phyloP scores from a whole-genome alignment of 768 basidiomycete species.

The Antrodiella citrinella region DNA sequence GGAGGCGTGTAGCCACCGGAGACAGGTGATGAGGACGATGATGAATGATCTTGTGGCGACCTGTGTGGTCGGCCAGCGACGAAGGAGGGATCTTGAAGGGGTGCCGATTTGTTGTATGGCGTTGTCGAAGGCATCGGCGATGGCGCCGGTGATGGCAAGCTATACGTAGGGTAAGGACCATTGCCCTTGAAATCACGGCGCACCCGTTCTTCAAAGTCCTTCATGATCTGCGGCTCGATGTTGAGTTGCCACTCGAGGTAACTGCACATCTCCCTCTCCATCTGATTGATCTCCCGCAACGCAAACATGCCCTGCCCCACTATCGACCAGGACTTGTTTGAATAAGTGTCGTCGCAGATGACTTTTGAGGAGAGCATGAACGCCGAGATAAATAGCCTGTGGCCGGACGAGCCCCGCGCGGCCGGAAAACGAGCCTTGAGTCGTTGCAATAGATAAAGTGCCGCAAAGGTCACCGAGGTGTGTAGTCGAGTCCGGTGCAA shows the following conservation, averaged over 20 bases:
- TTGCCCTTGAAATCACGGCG: conserved; percentile 49
- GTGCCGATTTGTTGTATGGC: conserved; percentile 11
- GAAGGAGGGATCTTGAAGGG: conserved; percentile 16
- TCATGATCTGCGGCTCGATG: conserved; percentile 54
- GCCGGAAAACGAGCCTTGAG: conserved; percentile 90
- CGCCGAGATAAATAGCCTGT: conserved; percentile 83
- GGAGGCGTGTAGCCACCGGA: conserved; percentile 9
- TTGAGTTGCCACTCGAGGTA: conserved; percentile 92
- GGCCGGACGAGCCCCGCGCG: conserved; percentile 83
- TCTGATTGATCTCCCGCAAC: conserved; percentile 88
- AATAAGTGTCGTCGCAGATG: conserved; percentile 60
- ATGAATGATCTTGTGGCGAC: conserved; percentile 16
- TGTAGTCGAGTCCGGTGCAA: conserved; percentile 71
- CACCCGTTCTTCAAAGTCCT: conserved; percentile 54
- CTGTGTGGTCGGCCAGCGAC: conserved; percentile 10
- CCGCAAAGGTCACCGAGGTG: conserved; percentile 47
- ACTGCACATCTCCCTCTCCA: conserved; percentile 90
- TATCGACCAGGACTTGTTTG: conserved; percentile 60
- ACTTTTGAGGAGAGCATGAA: conserved; percentile 88
- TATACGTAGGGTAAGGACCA: conserved; percentile 57
- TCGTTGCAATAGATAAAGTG: conserved; percentile 68
- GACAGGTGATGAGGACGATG: conserved; percentile 9
- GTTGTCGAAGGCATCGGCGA: conserved; percentile 23
- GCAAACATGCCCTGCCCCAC: conserved; percentile 58
- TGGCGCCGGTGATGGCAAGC: conserved; percentile 37